Evolutionary conservation across 352 stramenopile genomes (phyloP), one percentile per base, ranked within the genome.

Genomic region (Blastocystis sp.): DNA sequence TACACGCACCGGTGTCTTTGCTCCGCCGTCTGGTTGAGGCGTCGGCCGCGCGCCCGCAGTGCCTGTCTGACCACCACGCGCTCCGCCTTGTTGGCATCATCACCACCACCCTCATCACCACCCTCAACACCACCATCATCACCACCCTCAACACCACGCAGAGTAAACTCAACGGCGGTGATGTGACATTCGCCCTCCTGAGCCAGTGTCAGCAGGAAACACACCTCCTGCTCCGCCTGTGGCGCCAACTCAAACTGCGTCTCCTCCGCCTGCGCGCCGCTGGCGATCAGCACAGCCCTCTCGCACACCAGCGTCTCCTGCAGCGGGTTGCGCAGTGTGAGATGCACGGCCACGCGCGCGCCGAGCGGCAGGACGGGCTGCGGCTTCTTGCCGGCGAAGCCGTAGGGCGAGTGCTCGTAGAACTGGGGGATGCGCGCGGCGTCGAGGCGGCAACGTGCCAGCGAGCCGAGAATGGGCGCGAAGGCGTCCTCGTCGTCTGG

Each of bases 1-100:
- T 69, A 64, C 7, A 68, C 52, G 28, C 24, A 10, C 14, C 21
- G 40, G 10, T 28, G 74, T 57, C 74, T 52, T 52, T 84, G 74
- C n/a, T 84, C 74, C 1, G 66, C 38, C 1, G 74, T 84, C 28
- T 28, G 52, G 28, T 84, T 84, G 28, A 84, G 42, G 45, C 74
- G 74, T 38, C 28, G 24, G 1, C 74, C 74, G 7, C 28, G 74
- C 3, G 66, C 24, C 9, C 34, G 28, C 14, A 84, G 21, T 28
- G 74, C 34, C 11, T 84, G 74, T 19, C 10, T 52, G 1, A 45
- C 21, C 14, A 34, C 21, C 2, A 84, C 17, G 3, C 40, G 17
- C 0, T 64, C n/a, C 4, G 45, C 11, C 28, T 9, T 6, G n/a
- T 2, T 10, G 48, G 28, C 24, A 34, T 34, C 28, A 34, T 34